Base-by-base conservation (phyloP, 495 filamentous ascomycete genomes). In the Penicillium dipodomyicola region DNA sequence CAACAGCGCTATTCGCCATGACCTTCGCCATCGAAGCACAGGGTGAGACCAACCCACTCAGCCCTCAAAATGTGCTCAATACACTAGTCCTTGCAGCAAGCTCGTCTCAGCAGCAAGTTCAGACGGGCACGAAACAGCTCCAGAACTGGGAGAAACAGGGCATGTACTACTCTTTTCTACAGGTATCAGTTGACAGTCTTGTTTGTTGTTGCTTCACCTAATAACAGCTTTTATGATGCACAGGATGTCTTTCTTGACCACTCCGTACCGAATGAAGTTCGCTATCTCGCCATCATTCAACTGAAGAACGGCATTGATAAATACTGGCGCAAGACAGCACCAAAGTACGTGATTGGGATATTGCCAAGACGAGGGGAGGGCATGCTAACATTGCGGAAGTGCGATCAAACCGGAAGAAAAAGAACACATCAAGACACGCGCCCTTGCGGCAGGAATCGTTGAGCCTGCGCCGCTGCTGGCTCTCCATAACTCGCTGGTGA, bases 231-330 rank as follows among this genome's bases (percentile, higher is more conserved):
- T 41, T 45, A 9, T 56, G 23, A 15, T 45, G 27, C 12, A 43
- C 58, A 95, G 87, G 82, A 87, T 53, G 80, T 87, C 7, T 96
- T 90, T 67, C 73, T 96, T 45, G 88, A 96, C 71, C 84, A 84
- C 42, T 80, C 80, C 5, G 75, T 92, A 1, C 89, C 91, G 11
- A 64, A 79, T 14, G 86, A 92, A 61, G 80, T 90, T 41, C 87
- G 94, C 49, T 90, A 94, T 67, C 82, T 96, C n/a, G 85, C 91
- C 17, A 85, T 96, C 49, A 97, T 96, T 57, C 89, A 95, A 65
- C 76, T 98, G 52, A 97, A 97, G 68, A 96, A 97, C 69, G 94
- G 91, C 25, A 90, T 96, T 65, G 93, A 97, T 63, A 91, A 88
- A 68, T 91, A 90, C 69, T 98, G 94, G 94, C 82, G 94, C 40